Conservation (phyloP, 495 filamentous ascomycete genomes). For the Penicillium flavigenum region DNA sequence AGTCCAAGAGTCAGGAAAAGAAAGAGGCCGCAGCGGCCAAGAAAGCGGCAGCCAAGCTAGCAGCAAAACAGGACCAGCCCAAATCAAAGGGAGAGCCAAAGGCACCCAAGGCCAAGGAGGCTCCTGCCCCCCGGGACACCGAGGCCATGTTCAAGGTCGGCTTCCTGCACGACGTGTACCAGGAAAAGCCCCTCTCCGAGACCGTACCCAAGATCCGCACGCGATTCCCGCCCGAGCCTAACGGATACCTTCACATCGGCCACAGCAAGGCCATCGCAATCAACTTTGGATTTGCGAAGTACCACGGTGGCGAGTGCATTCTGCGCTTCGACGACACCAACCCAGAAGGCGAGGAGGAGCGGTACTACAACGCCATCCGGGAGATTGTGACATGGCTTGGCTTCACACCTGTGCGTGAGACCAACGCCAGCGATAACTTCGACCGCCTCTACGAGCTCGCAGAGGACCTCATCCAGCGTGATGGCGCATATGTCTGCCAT, state of each 20-base stretch:
- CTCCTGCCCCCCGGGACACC: slow-evolving; percentile 49
- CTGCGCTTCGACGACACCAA: slow-evolving; percentile 80
- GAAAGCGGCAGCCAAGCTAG: slow-evolving; percentile 53
- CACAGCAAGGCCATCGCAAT: slow-evolving; percentile 96
- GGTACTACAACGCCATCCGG: slow-evolving; percentile 73
- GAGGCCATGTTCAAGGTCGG: slow-evolving; percentile 81
- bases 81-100: slow-evolving; percentile 38
- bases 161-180: slow-evolving; percentile 77
- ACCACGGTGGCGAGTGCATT: slow-evolving; percentile 74
- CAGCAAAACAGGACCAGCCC: slow-evolving; percentile 13
- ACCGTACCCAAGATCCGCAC: slow-evolving; percentile 58
- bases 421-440: slow-evolving; percentile 82
- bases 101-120: slow-evolving; percentile 39
- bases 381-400: slow-evolving; percentile 82
- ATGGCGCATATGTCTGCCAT: slow-evolving; percentile 77
- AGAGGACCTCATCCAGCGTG: slow-evolving; percentile 74
- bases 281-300: slow-evolving; percentile 93
- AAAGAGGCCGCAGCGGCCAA: slow-evolving; percentile 60
- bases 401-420: slow-evolving; percentile 74
- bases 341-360: slow-evolving; percentile 76
- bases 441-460: slow-evolving; percentile 82
- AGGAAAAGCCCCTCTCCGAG: slow-evolving; percentile 62
- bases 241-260: slow-evolving; percentile 76
- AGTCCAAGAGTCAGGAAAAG: slow-evolving; percentile 59
- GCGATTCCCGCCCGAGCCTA: slow-evolving; percentile 90